These are phyloP conservation scores for Leccinum fibrillosum DNA, from an alignment of 768 basidiomycete genomes.

Conservation along the genomic window DNA sequence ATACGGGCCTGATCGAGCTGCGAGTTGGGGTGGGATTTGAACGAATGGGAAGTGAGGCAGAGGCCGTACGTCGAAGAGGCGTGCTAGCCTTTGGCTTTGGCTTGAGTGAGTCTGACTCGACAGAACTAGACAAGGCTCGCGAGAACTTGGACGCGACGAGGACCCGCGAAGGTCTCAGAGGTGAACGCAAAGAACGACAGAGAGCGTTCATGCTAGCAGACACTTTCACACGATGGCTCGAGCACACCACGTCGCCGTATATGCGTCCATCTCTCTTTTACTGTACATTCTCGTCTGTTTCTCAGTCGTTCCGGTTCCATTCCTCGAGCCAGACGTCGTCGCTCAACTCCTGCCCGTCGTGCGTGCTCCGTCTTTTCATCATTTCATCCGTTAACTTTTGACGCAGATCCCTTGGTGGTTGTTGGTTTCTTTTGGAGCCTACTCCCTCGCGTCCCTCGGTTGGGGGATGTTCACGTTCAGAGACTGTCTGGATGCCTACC, in stretches of 20 bases:
- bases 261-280: conserved; percentile 40
- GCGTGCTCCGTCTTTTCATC: conserved; percentile 46
- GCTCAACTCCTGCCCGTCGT: conserved; percentile 16
- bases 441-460: conserved; percentile 73
- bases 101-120: conserved; percentile 12
- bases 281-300: conserved; percentile 49
- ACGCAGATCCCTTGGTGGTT: conserved; percentile 78
- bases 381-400: conserved; percentile 22
- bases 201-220: conserved; percentile 16
- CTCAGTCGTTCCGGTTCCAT: conserved; percentile 10
- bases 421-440: conserved; percentile 75
- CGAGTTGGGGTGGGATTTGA: conserved; percentile 84
- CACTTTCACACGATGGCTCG: conserved; percentile 50
- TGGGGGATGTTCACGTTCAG: conserved; percentile 69
- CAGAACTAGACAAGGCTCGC: conserved; percentile 12
- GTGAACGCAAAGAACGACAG: conserved; percentile 7
- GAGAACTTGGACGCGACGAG: not conserved
- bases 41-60: conserved; percentile 83
- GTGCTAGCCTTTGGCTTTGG: conserved; percentile 63
- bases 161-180: not conserved
- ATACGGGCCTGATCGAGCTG: conserved; percentile 69
- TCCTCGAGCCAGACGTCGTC: conserved; percentile 6
- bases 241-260: conserved; percentile 50
- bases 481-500: conserved; percentile 79
- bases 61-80: conserved; percentile 76